Evolutionary conservation across 768 basidiomycete genomes (phyloP), one percentile per base, ranked within the genome.

Genomic region (Chlorophyllum brunneum): DNA sequence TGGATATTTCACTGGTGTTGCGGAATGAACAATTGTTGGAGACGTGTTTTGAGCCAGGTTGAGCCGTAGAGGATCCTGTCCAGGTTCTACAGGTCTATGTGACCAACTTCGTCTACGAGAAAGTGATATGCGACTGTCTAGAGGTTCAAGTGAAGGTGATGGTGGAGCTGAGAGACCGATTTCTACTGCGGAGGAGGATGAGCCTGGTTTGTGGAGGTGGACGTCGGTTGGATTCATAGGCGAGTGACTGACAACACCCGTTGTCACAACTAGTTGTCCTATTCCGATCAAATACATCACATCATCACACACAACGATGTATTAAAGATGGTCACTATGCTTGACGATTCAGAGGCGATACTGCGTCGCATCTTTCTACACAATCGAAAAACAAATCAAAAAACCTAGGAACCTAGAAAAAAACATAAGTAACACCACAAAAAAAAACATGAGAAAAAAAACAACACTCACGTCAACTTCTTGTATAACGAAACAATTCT

Each of bases 401-500:
- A 67, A 91, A 89, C 2, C 63, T 70, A 2, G 71, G 65, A 1
- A 87, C 80, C 88, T 90, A 54, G 38, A 6, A 24, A 22, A n/a
- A n/a, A 16, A 24, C 39, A 36, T 15, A 6, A 16, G 9, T 26
- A 50, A 13, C 36, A 22, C 29, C 40, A n/a, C 3, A 20, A 33
- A 53, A 30, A 40, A 20, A 55, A 15, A 31, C 37, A 31, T 48
- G 27, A 31, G 33, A 23, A 18, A 56, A 13, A 30, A 39, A 27
- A 49, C 24, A 9, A 10, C 10, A 67, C 80, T 59, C 47, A 92
- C 92, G 65, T 93, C 71, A 20, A 93, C 66, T 7, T 75, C 68
- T 58, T 86, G 76, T 7, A 83, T 77, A 10, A 94, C 84, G 1
- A 82, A 56, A 51, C 90, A 92, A 57, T 94, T 95, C 66, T 82